These are phyloP conservation scores for Mortierella sp. DNA, from an alignment of 371 early-diverging fungal genomes.

Conservation along the genomic window DNA sequence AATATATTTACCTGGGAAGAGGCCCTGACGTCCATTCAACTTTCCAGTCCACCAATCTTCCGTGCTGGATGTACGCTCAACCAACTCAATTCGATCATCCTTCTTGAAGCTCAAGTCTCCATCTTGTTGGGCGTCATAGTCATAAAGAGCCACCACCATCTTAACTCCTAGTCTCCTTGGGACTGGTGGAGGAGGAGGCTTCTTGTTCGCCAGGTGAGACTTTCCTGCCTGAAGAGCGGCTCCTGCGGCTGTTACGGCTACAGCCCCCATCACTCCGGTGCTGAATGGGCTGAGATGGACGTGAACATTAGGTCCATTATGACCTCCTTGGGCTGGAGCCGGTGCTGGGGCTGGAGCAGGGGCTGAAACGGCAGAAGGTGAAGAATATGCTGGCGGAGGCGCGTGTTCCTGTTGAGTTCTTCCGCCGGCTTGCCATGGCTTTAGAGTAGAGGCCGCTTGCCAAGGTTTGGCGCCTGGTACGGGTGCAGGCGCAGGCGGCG, in stretches of 20 bases:
- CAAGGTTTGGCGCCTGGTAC: too few relatives aligned
- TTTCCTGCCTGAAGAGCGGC: conserved; percentile 30
- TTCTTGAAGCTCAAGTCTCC: conserved; percentile 76
- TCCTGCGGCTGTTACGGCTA: conserved; percentile 42
- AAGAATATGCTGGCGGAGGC: conserved; percentile 31
- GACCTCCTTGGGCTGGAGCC: neutral
- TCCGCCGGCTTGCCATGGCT: conserved; percentile 29
- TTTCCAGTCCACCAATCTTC: conserved; percentile 87
- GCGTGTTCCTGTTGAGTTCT: conserved; percentile 14
- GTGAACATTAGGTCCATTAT: conserved; percentile 42
- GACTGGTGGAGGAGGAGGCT: conserved; percentile 50
- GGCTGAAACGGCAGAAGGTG: conserved; percentile 19
- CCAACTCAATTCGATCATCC: conserved; percentile 74
- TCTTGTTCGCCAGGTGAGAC: conserved; percentile 11
- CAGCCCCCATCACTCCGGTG: conserved; percentile 31
- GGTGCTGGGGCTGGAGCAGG: conserved; percentile 9
- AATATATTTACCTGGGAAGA: conserved; percentile 67
- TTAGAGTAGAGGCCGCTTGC: conserved; percentile 19
- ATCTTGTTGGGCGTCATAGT: conserved; percentile 74
- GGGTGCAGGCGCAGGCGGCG: conserved; percentile 1
- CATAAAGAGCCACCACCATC: conserved; percentile 74
- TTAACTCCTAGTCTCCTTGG: conserved; percentile 35
- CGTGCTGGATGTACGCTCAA: conserved; percentile 63
- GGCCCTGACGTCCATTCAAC: conserved; percentile 67
- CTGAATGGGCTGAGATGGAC: conserved; percentile 48